Evolutionary conservation across 108 stramenopile genomes (phyloP).

Genomic region (Aureococcus anophagefferens): DNA sequence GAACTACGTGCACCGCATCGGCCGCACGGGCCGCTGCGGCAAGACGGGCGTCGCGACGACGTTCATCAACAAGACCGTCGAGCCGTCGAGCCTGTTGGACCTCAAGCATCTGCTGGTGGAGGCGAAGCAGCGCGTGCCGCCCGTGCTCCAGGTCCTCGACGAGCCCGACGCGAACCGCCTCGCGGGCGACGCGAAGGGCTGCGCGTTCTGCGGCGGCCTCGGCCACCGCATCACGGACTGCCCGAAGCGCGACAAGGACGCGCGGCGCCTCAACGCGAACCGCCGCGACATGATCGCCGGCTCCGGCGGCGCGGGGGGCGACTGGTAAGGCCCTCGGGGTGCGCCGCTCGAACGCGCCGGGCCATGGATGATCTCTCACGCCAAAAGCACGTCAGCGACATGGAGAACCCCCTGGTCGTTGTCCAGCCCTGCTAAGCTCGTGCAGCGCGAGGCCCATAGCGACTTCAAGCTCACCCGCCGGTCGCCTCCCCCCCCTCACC

Average conservation of each 20-base stretch:
- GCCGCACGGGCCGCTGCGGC: slow-evolving; percentile 97
- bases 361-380: no score
- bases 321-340: no score
- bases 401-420: no score
- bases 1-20: slow-evolving; percentile 84
- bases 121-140: slow-evolving; percentile 96
- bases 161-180: slow-evolving; percentile 79
- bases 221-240: slow-evolving; percentile 97
- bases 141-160: slow-evolving; percentile 89
- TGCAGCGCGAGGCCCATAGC: no score
- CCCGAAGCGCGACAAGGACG: slow-evolving; percentile 97
- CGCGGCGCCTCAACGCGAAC: slow-evolving; percentile 72
- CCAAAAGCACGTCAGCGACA: no score
- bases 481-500: no score
- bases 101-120: slow-evolving; percentile 92
- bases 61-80: slow-evolving; percentile 91
- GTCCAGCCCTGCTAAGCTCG: no score
- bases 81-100: slow-evolving; percentile 84
- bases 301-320: slow-evolving; percentile 60
- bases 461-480: no score
- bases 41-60: slow-evolving; percentile 99
- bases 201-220: slow-evolving; percentile 96
- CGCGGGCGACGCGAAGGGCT: slow-evolving; percentile 66
- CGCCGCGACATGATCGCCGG: slow-evolving; percentile 75
- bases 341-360: no score